Evolutionary conservation across 2,329 filamentous ascomycete genomes (phyloP).

Genomic region (Pyricularia pennisetigena): DNA sequence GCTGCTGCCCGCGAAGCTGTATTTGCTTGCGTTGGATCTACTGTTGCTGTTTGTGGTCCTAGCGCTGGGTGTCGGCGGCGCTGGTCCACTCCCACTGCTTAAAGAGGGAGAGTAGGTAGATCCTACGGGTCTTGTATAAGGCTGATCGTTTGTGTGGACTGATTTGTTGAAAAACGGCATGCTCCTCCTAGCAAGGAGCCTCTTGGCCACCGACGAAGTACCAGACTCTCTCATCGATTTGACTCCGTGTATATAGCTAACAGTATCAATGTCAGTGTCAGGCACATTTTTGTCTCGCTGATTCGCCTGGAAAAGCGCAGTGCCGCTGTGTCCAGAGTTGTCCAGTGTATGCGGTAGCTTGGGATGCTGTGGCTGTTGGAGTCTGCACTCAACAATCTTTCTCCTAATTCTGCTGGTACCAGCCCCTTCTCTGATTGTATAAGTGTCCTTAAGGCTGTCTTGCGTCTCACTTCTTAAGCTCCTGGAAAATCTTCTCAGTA

Average conservation of each 20-base stretch:
- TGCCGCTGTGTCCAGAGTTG: neutral
- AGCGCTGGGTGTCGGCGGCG: neutral
- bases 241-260: neutral
- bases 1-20: neutral
- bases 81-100: neutral
- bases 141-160: neutral
- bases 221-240: neutral
- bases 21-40: neutral
- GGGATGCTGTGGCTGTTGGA: neutral
- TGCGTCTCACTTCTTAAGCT: neutral
- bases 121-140: neutral
- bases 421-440: neutral
- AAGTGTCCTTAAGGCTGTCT: neutral
- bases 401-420: neutral
- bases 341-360: neutral
- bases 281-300: neutral
- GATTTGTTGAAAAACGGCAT: neutral
- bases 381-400: constrained; percentile 1
- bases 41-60: neutral
- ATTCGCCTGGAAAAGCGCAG: neutral
- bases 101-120: neutral
- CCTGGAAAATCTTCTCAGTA: neutral
- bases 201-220: neutral
- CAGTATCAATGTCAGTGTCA: neutral
- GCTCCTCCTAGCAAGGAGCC: neutral